Evolutionary conservation across 2,329 filamentous ascomycete species (phyloP).

Genomic region (Colletotrichum kahawae): DNA sequence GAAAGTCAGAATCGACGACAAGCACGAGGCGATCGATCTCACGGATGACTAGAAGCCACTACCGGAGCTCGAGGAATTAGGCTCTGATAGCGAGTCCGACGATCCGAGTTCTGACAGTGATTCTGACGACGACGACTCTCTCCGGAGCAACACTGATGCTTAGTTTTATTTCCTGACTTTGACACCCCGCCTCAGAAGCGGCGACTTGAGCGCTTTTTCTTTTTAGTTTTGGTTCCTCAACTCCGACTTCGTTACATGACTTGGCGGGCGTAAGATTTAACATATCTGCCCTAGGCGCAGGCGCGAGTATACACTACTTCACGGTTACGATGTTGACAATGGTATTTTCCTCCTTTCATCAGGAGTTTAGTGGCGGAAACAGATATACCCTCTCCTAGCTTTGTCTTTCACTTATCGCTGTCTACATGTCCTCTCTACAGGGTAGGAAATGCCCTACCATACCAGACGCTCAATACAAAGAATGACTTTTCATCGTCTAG

Average conservation of each 20-base stretch:
- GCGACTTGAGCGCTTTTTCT: background rate
- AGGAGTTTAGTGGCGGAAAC: conserved; percentile 1
- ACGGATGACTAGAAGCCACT: conserved; percentile 17
- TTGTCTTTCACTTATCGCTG: background rate
- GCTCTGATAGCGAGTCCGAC: background rate
- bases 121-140: background rate
- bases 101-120: background rate
- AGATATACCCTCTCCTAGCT: conserved; percentile 3
- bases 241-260: background rate
- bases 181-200: background rate
- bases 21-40: conserved; percentile 19
- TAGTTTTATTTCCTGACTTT: background rate
- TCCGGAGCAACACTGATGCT: background rate
- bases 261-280: background rate
- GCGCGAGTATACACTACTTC: background rate
- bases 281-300: background rate
- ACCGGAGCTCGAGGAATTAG: background rate
- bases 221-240: background rate
- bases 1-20: conserved; percentile 14
- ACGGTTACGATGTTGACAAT: background rate
- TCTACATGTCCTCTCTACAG: background rate
- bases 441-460: background rate
- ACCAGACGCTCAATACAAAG: background rate
- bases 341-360: background rate
- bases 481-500: background rate